Conservation (phyloP, 441 rosid species). For the Corymbia citriodora region DNA sequence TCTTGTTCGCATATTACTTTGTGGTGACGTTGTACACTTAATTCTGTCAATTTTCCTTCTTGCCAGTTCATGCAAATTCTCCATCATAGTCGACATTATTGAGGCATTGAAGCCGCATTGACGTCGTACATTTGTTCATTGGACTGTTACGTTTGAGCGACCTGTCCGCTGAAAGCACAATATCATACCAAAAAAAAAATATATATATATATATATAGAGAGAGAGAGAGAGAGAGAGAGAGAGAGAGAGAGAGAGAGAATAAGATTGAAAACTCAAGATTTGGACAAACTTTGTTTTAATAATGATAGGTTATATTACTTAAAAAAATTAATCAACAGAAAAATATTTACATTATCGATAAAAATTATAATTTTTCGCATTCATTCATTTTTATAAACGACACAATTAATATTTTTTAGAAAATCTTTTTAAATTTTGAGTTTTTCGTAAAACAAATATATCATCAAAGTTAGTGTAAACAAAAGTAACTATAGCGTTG, state of each 20-base stretch:
- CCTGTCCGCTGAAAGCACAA: neutral
- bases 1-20: neutral
- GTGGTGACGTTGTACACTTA: neutral
- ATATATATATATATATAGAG: too few species aligned
- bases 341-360: neutral
- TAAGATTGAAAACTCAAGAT: neutral
- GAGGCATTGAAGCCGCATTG: neutral
- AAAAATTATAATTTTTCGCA: neutral
- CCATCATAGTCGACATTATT: neutral
- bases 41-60: neutral
- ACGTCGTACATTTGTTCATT: neutral
- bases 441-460: neutral
- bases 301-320: neutral
- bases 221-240: too few species aligned
- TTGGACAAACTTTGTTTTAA: neutral
- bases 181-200: neutral
- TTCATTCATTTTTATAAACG: neutral
- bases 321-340: neutral
- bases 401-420: fast-evolving
- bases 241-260: neutral
- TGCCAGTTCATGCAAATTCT: neutral
- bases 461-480: neutral
- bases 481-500: neutral
- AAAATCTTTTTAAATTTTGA: neutral
- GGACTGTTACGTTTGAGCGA: neutral